phyloP scores from a whole-genome alignment of 768 basidiomycete genomes.

The Hericium rajendrae region DNA sequence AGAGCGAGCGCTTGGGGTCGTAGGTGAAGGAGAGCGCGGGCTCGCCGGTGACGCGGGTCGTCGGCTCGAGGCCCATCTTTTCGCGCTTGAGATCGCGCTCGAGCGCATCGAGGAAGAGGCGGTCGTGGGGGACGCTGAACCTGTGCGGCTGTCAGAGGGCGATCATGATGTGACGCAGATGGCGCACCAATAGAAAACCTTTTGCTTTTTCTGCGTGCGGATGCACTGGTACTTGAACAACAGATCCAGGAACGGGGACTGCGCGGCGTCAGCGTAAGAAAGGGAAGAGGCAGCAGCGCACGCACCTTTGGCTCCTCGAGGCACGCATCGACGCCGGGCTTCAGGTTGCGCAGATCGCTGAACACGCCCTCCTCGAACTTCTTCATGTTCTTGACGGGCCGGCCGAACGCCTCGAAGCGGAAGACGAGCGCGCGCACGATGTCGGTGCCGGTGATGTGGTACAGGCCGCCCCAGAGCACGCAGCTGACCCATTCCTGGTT shows the following conservation, averaged over 20 bases:
- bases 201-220: constrained; percentile 96
- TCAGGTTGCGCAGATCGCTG: constrained; percentile 85
- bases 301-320: constrained; percentile 91
- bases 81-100: constrained; percentile 95
- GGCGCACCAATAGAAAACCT: constrained; percentile 97
- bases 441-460: constrained; percentile 94
- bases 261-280: constrained; percentile 3
- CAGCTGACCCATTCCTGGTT: constrained; percentile 84
- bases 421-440: constrained; percentile 94
- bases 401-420: constrained; percentile 84
- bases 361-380: constrained; percentile 98
- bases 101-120: constrained; percentile 92
- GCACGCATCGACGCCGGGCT: constrained; percentile 86
- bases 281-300: neutral
- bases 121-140: constrained; percentile 96
- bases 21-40: constrained; percentile 85
- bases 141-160: constrained; percentile 30
- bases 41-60: constrained; percentile 67
- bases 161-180: constrained; percentile 3
- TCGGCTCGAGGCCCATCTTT: constrained; percentile 82
- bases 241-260: constrained; percentile 90
- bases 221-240: constrained; percentile 96
- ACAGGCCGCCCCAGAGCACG: constrained; percentile 84
- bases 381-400: constrained; percentile 88
- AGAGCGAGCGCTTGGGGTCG: constrained; percentile 76